Conservation (phyloP, 208 protist species). For the Trypanosoma congolense region DNA sequence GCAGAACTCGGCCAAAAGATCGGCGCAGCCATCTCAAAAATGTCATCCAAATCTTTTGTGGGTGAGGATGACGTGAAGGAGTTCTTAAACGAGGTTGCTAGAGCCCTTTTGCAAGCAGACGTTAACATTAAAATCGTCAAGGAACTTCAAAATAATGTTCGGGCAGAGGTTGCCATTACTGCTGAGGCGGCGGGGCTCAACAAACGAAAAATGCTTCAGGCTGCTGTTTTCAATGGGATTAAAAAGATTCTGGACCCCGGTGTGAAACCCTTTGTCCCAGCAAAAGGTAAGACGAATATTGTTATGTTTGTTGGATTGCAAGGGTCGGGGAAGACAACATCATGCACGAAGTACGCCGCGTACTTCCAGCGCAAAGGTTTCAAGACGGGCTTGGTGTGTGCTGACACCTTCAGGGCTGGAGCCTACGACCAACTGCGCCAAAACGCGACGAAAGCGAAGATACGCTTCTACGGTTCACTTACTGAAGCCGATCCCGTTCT, state of each 20-base stretch:
- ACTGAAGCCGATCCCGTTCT: constrained; percentile 95
- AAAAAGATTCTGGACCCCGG: constrained; percentile 96
- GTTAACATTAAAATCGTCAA: constrained; percentile 95
- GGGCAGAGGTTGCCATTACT: constrained; percentile 88
- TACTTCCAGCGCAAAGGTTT: constrained; percentile 95
- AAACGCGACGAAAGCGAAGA: constrained; percentile 98
- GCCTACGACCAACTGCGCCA: constrained; percentile 98
- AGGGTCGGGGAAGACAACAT: constrained; percentile 97
- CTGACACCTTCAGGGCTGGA: constrained; percentile 97
- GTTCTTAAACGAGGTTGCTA: constrained; percentile 94
- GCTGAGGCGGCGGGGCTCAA: constrained; percentile 94
- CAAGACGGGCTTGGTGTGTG: constrained; percentile 96
- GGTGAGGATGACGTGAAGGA: constrained; percentile 93
- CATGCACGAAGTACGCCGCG: constrained; percentile 96
- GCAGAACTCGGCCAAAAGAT: constrained; percentile 93
- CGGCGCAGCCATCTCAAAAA: constrained; percentile 86
- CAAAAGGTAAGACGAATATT: constrained; percentile 95
- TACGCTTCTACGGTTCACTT: constrained; percentile 97
- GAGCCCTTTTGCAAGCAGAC: constrained; percentile 95
- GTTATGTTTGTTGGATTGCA: constrained; percentile 99
- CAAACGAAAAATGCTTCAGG: constrained; percentile 94
- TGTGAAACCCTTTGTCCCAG: constrained; percentile 92
- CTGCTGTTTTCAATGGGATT: constrained; percentile 95
- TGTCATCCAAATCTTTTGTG: constrained; percentile 90
- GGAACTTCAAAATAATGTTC: constrained; percentile 92